Conservation (phyloP, 2,329 filamentous ascomycete species). For the Penicillium olsonii region DNA sequence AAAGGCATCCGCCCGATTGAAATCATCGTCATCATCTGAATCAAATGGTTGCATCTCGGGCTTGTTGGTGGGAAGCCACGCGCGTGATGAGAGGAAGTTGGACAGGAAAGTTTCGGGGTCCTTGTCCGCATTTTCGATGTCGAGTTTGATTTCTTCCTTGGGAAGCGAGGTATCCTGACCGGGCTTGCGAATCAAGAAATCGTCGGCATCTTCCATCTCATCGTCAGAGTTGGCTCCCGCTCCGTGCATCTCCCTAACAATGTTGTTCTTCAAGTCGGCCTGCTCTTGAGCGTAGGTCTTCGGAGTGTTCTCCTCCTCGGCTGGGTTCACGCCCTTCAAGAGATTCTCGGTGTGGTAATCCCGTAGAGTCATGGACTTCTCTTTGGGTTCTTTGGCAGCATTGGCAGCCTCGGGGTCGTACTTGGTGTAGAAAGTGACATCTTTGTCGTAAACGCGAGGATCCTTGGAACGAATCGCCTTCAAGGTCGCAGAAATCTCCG, state of each 20-base stretch:
- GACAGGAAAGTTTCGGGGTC: constrained; percentile 92
- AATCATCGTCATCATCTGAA: constrained; percentile 81
- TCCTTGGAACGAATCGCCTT: constrained; percentile 88
- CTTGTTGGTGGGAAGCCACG: constrained; percentile 74
- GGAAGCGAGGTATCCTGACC: constrained; percentile 39
- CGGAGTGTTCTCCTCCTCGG: constrained; percentile 53
- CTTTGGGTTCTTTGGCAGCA: constrained; percentile 57
- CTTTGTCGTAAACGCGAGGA: constrained; percentile 82
- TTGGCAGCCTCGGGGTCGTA: constrained; percentile 55
- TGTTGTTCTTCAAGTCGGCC: constrained; percentile 73
- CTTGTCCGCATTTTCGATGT: constrained; percentile 76
- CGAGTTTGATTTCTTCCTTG: constrained; percentile 58
- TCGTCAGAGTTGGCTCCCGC: constrained; percentile 52
- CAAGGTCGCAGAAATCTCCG: constrained; percentile 82
- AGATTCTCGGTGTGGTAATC: constrained; percentile 93
- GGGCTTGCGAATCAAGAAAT: constrained; percentile 74
- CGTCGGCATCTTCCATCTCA: constrained; percentile 62
- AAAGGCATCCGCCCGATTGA: constrained; percentile 77
- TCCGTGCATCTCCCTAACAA: constrained; percentile 79
- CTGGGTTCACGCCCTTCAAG: constrained; percentile 69
- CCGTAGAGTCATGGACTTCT: constrained; percentile 80
- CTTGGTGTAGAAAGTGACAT: constrained; percentile 74
- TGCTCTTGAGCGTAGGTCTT: constrained; percentile 88
- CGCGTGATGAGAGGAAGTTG: constrained; percentile 89
- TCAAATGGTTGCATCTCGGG: constrained; percentile 79